Percentiles rank a stretch among this genome's conserved stretches.
phyloP scores from a whole-genome alignment of 2,329 filamentous ascomycete species.

The Seiridium cupressi region DNA sequence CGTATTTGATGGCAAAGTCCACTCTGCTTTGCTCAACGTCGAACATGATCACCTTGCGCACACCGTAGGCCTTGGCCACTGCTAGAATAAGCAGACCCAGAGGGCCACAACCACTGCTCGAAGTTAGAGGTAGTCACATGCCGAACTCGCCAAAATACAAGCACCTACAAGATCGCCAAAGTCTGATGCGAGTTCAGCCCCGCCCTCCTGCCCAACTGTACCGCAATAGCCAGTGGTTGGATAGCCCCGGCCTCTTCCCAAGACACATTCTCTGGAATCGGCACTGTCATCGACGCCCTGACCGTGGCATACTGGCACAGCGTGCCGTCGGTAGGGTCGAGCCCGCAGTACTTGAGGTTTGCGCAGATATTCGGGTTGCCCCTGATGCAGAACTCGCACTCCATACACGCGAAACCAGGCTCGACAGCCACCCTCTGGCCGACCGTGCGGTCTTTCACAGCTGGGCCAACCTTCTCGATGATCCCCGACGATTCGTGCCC shows the following conservation, averaged over 20 bases:
- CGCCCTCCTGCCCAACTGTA: not conserved
- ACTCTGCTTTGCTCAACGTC: not conserved
- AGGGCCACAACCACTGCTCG: not conserved
- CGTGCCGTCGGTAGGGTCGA: constrained; percentile 3
- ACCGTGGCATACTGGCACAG: not conserved
- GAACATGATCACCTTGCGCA: constrained; percentile 1
- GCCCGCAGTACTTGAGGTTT: constrained; percentile 2
- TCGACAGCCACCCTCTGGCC: constrained; percentile 3
- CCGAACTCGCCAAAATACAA: too few species aligned
- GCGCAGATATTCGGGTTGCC: constrained; percentile 1
- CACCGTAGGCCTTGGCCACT: constrained; percentile 1
- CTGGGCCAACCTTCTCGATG: not conserved
- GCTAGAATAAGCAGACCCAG: not conserved
- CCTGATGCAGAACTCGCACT: constrained; percentile 3
- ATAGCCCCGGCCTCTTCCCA: constrained; percentile 5
- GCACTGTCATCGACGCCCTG: constrained; percentile 3
- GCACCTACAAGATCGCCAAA: constrained; percentile 4
- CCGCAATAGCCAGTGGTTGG: constrained; percentile 1
- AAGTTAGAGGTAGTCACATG: not conserved
- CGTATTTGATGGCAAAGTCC: constrained; percentile 5
- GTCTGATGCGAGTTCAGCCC: not conserved
- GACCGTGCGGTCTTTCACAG: not conserved
- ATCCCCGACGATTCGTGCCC: constrained; percentile 4
- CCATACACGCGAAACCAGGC: constrained; percentile 3
- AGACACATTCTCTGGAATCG: constrained; percentile 1